Base-by-base conservation (phyloP, 2,329 filamentous ascomycete genomes). In the Nigrospora sphaerica region DNA sequence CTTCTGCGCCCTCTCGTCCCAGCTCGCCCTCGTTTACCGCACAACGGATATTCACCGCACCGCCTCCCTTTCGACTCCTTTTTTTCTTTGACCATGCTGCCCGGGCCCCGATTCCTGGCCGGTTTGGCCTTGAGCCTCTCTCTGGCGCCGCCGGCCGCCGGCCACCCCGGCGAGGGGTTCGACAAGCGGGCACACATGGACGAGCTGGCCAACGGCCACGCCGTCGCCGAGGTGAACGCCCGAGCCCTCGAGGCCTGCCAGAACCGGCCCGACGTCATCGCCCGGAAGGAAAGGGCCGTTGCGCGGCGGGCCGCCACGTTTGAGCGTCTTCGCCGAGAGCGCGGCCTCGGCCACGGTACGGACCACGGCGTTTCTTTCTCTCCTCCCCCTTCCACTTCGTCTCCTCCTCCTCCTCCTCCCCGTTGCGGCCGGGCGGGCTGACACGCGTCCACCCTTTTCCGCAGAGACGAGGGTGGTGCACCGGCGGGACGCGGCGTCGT, bases 271-370 rank as follows among this genome's bases (percentile, higher is more conserved):
- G 62, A 65, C 47, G 63, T 65, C 16, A 64, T 63, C 44, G 66
- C 63, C 43, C 64, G 68, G 12, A 63, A 67, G 48, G 58, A 62
- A 36, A 57, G 61, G 18, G 68, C 68, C 38, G 59, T 67, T 43
- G 61, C 62, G 34, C 62, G 70, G 31, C 65, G 70, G 33, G 60
- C 57, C 4, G 64, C 62, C 13, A 65, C 63, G 11, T 67, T 68
- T 28, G 59, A 64, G 40, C 57, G 61, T 33, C 56, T 71, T 43
- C 63, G 68, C 16, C 51, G 62, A 40, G 64, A 68, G 56, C 57
- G 60, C 37, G 46, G 45, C 4, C 50, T 57, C 2, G 50, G 52
- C 13, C 50, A 59, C 10, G 52, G 58, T 60, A 57, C 50, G 54
- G 19, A 12, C 11, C n/a, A 18, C 32, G 12, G 12, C n/a, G 31